phyloP scores from a whole-genome alignment of 2,329 filamentous ascomycete genomes.

The Raffaelea deltoideospora region DNA sequence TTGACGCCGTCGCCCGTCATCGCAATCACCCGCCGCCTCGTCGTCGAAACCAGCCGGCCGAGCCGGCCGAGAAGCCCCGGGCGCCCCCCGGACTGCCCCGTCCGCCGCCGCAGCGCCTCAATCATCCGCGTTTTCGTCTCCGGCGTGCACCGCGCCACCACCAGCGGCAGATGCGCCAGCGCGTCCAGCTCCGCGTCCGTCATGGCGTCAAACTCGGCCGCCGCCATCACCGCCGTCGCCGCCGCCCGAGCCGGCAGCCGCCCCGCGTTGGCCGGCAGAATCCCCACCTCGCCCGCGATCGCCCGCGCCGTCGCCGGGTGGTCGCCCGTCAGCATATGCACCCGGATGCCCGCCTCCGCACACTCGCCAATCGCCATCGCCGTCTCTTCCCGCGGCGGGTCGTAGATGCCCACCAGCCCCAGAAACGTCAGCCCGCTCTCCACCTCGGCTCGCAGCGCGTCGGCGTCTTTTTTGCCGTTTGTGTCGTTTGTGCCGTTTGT shows the following conservation, averaged over 20 bases:
- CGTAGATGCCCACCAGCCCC: constrained; percentile 75
- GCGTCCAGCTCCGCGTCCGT: constrained; percentile 61
- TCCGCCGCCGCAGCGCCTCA: constrained; percentile 65
- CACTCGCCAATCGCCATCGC: constrained; percentile 56
- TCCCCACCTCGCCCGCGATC: constrained; percentile 66
- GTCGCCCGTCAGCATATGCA: constrained; percentile 77
- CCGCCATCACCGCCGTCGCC: constrained; percentile 58
- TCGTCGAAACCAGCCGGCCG: no score
- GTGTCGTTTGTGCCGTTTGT: not conserved
- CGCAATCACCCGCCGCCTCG: no score
- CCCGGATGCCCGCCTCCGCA: constrained; percentile 57
- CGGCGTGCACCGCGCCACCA: constrained; percentile 72
- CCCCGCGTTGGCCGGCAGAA: constrained; percentile 50
- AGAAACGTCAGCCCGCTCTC: constrained; percentile 58
- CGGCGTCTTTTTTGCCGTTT: not conserved
- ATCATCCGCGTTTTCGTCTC: constrained; percentile 87
- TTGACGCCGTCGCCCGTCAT: constrained; percentile 89
- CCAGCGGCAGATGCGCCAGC: constrained; percentile 60
- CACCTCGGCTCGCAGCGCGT: constrained; percentile 37
- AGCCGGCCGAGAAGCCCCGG: no score
- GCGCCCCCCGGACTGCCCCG: constrained; percentile 58
- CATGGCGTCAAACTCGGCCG: constrained; percentile 64
- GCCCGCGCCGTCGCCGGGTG: constrained; percentile 65
- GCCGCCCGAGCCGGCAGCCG: constrained; percentile 46
- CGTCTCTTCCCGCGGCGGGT: constrained; percentile 71